Base-by-base conservation (phyloP, 1,284 basidiomycete genomes). In the Sporisorium iseilematis-ciliati region DNA sequence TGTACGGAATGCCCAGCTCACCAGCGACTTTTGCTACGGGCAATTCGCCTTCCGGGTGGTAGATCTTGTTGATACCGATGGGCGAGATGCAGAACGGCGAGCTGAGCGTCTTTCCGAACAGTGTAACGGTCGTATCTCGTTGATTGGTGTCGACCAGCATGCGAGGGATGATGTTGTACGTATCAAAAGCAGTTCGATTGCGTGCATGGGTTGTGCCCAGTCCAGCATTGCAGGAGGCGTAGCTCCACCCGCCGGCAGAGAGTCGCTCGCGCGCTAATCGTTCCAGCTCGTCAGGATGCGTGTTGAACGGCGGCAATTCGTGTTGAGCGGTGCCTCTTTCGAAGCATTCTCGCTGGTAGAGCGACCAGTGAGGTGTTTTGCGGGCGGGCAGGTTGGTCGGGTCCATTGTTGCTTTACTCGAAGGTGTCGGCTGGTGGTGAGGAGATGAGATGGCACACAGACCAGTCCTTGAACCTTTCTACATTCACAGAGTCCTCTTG, bases 11-110 rank as follows among this genome's bases (percentile, higher is more conserved):
- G 0, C 89, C 89, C 2, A 92, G 87, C 16, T 88, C 89, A 2
- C 86, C 87, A 0, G 90, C 91, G 0, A 92, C 92, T 4, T 88
- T 87, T 0, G 92, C 91, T 2, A 90, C 87, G 1, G 89, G 91
- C 18, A 91, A 85, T 77, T 94, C 92, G 0, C 88, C 92, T 35
- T 91, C 90, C 0, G 86, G 85, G 76, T 91, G 89, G 75, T 91
- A 88, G 65, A 92, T 89, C 51, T 88, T 90, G 79, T 93, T 92
- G 3, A 91, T 90, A 7, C 92, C 92, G 43, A 94, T 88, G 0
- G 92, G 92, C 0, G 90, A 91, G 57, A 93, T 85, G 64, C 92
- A 86, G 12, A 93, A 78, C 0, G 92, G 92, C 0, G 89, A 87
- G 7, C 89, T 85, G 60, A 91, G 86, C 41, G 87, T 91, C 40